Base-by-base conservation (phyloP, 2,329 filamentous ascomycete genomes). In the Sporothrix schenckii region DNA sequence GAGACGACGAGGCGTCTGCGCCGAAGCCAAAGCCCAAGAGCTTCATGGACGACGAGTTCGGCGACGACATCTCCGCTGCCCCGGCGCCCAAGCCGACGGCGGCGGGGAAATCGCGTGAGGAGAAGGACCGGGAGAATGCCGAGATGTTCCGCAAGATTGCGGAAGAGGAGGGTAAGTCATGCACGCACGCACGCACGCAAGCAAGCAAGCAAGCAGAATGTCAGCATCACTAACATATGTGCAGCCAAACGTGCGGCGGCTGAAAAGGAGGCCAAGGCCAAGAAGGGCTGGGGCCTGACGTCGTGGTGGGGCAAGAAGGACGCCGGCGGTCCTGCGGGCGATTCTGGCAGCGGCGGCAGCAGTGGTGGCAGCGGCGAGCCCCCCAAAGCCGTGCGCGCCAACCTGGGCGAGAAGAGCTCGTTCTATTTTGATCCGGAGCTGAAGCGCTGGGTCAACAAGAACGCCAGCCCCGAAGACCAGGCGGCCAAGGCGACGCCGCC, bases 371-470 rank as follows among this genome's bases (percentile, higher is more conserved):
- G 75, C 81, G 61, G 49, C 9, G 78, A 80, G n/a, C 79, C 83
- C 4, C 85, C 84, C 77, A 90, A 90, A 77, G 83, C 94, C n/a
- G 92, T 97, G 79, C 89, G 88, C 75, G 95, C 96, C 73, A 99
- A 99, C 77, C 87, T 99, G 10, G 96, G 94, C 72, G 96, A 99
- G 80, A 89, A 95, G 77, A 97, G 89, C 79, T 93, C 89, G 60
- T 97, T 99, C 80, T 91, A 94, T 75, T 99, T 95, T 77, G 95
- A 99, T 77, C 91, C 93, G 2, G 92, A 97, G n/a, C 86, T 97
- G 68, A 96, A 97, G 83, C 93, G 95, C 78, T 99, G 96, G 96
- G 86, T 99, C 78, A 98, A 99, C 83, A 97, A 97, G 84, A 97
- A 97, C 78, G 88, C 88, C 13, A 90, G 90, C 14, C 86, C 87